A percentile compares a stretch with the other conserved stretches of the same genome.
These are phyloP conservation scores for Stromatinia cepivora DNA, from an alignment of 2,329 filamentous ascomycete genomes.

Conservation along the genomic window DNA sequence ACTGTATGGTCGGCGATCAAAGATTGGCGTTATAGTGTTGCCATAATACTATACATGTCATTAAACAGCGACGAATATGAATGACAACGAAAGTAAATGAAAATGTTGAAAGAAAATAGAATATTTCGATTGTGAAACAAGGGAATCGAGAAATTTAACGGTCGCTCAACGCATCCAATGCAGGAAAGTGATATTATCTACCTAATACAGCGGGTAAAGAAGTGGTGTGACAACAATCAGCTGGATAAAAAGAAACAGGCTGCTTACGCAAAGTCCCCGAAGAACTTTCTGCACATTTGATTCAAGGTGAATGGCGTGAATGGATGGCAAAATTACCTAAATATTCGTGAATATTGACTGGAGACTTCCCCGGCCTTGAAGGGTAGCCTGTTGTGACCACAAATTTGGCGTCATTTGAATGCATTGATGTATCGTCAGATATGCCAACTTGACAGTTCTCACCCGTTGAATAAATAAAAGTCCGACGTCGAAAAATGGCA, in stretches of 20 bases:
- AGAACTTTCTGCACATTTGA: slow-evolving; percentile 15
- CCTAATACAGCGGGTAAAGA: background rate
- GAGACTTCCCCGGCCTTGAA: background rate
- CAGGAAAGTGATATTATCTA: slow-evolving; percentile 11
- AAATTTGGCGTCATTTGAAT: background rate
- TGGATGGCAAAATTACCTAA: slow-evolving; percentile 10
- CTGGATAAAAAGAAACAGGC: background rate
- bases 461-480: slow-evolving; percentile 11
- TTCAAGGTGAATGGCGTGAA: background rate
- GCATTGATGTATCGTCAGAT: slow-evolving; percentile 1
- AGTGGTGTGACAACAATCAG: background rate
- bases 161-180: background rate
- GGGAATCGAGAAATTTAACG: background rate
- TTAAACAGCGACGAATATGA: background rate
- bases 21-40: slow-evolving; percentile 10
- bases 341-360: background rate
- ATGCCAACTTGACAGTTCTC: slow-evolving; percentile 4
- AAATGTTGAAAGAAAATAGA: background rate
- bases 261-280: slow-evolving; percentile 13
- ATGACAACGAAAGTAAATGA: slow-evolving; percentile 5
- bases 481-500: background rate
- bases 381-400: background rate
- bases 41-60: background rate
- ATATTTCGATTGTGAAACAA: background rate
- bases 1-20: slow-evolving; percentile 22